Evolutionary conservation across 1,284 basidiomycete genomes (phyloP).

Genomic region (Pyrrhoderma noxium): DNA sequence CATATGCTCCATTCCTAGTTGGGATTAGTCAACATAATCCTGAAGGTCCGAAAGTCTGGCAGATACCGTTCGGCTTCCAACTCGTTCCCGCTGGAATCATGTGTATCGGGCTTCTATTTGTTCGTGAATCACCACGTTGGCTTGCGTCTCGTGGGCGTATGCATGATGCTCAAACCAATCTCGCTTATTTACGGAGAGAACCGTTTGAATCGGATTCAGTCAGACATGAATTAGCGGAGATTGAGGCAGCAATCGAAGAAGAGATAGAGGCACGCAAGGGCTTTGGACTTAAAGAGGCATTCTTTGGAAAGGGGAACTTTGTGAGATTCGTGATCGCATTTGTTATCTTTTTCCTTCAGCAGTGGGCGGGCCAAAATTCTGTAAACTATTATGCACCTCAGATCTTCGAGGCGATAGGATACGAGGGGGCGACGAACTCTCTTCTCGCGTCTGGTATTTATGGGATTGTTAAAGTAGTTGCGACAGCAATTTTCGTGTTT

Average conservation of each 20-base stretch:
- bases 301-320: conserved; percentile 69
- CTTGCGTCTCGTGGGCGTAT: conserved; percentile 30
- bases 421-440: conserved; percentile 47
- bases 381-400: conserved; percentile 76
- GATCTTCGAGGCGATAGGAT: conserved; percentile 66
- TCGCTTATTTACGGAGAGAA: conserved; percentile 52
- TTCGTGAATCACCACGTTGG: conserved; percentile 42
- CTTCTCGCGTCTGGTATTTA: conserved; percentile 80
- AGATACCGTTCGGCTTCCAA: conserved; percentile 70
- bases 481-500: conserved; percentile 58
- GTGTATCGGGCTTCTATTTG: conserved; percentile 62
- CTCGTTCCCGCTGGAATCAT: conserved; percentile 75
- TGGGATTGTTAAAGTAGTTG: conserved; percentile 69
- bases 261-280: conserved; percentile 50
- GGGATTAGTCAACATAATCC: conserved; percentile 52
- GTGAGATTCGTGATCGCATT: conserved; percentile 64
- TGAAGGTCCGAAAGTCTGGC: conserved; percentile 50
- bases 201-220: conserved; percentile 40
- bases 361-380: conserved; percentile 55
- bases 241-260: conserved; percentile 60
- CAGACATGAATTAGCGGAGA: conserved; percentile 49
- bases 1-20: conserved; percentile 32
- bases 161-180: conserved; percentile 29
- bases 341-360: conserved; percentile 54
- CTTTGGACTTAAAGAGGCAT: conserved; percentile 57